Evolutionary conservation across 164 flowering plant genomes (phyloP).

Genomic region (Brasenia schreberi): DNA sequence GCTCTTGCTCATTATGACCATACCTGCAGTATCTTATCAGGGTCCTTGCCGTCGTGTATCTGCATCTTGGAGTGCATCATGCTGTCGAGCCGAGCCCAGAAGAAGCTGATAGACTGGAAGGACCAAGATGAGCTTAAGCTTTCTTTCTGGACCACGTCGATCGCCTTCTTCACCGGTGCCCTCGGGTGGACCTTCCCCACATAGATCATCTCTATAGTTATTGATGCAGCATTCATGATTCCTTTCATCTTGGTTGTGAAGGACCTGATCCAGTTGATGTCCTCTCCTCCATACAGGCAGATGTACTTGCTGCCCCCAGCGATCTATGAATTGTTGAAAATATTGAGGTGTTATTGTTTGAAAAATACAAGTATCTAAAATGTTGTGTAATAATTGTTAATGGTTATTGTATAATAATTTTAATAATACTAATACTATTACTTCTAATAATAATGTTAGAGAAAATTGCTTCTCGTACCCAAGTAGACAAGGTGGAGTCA

Average conservation of each 20-base stretch:
- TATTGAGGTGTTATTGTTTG: not conserved
- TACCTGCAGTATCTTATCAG: slow-evolving; percentile 14
- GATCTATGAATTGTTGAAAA: not conserved
- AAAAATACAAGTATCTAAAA: not conserved
- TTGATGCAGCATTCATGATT: slow-evolving; percentile 5
- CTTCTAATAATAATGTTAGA: not conserved
- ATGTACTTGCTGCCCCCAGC: slow-evolving; percentile 11
- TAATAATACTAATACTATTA: not conserved
- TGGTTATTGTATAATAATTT: not conserved
- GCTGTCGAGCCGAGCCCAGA: slow-evolving; percentile 48
- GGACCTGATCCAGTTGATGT: slow-evolving; percentile 23
- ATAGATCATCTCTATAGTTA: slow-evolving; percentile 28
- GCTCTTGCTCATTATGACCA: no score
- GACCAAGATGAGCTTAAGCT: slow-evolving; percentile 20
- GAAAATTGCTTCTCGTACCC: slow-evolving; percentile 14
- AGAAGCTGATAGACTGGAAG: slow-evolving; percentile 28
- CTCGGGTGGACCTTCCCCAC: slow-evolving; percentile 34
- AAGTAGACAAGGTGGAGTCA: slow-evolving; percentile 12
- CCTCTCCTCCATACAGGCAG: slow-evolving; percentile 38
- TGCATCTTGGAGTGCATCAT: slow-evolving; percentile 43
- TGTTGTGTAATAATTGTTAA: not conserved
- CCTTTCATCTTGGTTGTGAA: slow-evolving; percentile 15
- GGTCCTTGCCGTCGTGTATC: not conserved
- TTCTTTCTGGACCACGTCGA: slow-evolving; percentile 8
- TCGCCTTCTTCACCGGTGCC: slow-evolving; percentile 16